Evolutionary conservation across 768 basidiomycete genomes (phyloP).

Genomic region (Phanerochaete carnosa): DNA sequence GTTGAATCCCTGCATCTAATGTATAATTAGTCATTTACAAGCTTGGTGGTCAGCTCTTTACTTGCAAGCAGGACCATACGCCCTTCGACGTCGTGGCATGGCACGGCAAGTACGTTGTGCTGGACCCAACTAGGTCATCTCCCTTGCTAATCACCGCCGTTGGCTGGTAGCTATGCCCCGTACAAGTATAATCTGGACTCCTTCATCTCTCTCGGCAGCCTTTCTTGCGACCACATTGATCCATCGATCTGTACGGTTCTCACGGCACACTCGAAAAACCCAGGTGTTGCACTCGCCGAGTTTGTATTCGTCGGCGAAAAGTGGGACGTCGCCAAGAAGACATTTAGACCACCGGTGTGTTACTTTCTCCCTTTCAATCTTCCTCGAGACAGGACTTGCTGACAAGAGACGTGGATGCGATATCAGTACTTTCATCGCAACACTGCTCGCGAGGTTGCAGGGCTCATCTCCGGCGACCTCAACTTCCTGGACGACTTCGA

Average conservation of each 20-base stretch:
- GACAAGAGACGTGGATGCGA: background rate
- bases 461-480: conserved; percentile 56
- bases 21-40: conserved; percentile 24
- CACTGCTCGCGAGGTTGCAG: conserved; percentile 60
- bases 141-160: background rate
- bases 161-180: conserved; percentile 48
- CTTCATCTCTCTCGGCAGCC: conserved; percentile 59
- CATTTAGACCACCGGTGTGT: conserved; percentile 59
- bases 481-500: conserved; percentile 62
- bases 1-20: background rate
- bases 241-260: conserved; percentile 68
- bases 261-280: conserved; percentile 59
- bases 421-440: conserved; percentile 63
- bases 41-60: conserved; percentile 51
- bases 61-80: conserved; percentile 58
- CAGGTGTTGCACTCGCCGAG: conserved; percentile 55
- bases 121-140: background rate
- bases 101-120: conserved; percentile 54
- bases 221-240: conserved; percentile 67
- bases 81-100: conserved; percentile 73
- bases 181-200: conserved; percentile 66
- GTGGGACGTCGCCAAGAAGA: conserved; percentile 58
- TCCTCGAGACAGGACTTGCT: too few relatives aligned
- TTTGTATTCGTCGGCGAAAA: conserved; percentile 61
- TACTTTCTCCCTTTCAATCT: background rate